Base-by-base conservation (phyloP, 2,329 filamentous ascomycete species). In the Beauveria bassiana region DNA sequence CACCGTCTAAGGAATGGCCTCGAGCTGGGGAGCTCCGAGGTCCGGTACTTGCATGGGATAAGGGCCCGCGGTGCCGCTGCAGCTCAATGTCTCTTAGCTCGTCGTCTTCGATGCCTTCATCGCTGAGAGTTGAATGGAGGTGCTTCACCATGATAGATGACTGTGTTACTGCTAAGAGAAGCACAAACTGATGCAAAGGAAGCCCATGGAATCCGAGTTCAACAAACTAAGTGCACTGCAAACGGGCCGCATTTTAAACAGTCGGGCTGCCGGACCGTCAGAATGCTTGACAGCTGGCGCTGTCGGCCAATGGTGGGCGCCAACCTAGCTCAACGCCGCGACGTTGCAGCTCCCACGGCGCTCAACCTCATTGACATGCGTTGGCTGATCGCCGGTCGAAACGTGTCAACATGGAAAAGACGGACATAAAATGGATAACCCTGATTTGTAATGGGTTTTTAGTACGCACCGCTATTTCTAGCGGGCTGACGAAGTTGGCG, bases 21-120 rank as follows among this genome's bases (percentile, higher is more conserved):
- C 40, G 60, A 5, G 69, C 46, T 14, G 72, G 71, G 20, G 73
- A 69, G n/a, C 47, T 58, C 5, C 5, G 24, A 6, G 6, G 14
- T 20, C 20, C 54, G 28, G 14, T 20, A 10, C 38, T 45, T 9
- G 18, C 40, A 10, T 16, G 18, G 18, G 38, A 31, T 14, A 2
- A 45, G 18, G 20, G 22, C 24, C 31, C 26, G 24, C 14, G 9
- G 10, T 22, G 54, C 4, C 9, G 53, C 9, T 8, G 20, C 6
- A 69, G 70, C 10, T 62, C 68, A 20, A 52, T 55, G 18, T 73
- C 71, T 6, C 14, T 42, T 20, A 61, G 6, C 7, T 55, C 51
- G 1, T 55, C 20, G 14, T 61, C 59, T 1, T 61, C 51, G 14
- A 61, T 38, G 6, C 31, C 59, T 2, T 54, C 59, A 20, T 55